Conservation (phyloP, 2,329 filamentous ascomycete genomes). For the Trichoderma sp. region DNA sequence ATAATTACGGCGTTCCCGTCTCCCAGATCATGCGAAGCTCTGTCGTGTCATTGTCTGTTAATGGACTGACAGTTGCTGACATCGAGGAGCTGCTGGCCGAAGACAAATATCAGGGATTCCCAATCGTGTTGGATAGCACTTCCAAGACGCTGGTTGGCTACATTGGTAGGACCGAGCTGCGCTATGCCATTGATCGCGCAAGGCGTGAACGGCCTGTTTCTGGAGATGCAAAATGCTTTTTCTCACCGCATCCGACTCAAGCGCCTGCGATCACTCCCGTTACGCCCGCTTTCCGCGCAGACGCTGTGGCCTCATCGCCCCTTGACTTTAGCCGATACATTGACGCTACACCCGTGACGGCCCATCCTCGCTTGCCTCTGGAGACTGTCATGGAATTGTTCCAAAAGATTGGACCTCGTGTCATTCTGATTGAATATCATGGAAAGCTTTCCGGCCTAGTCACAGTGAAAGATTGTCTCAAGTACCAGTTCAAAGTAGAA, state of each 20-base stretch:
- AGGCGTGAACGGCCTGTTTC: conserved; percentile 71
- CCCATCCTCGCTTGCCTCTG: conserved; percentile 86
- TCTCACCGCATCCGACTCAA: conserved; percentile 56
- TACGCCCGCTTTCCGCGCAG: conserved; percentile 58
- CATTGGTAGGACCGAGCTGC: conserved; percentile 88
- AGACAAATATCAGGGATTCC: conserved; percentile 89
- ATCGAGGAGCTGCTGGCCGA: conserved; percentile 76
- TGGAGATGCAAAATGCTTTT: conserved; percentile 72
- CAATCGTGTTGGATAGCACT: conserved; percentile 76
- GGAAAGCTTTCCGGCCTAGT: conserved; percentile 83
- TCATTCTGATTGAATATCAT: conserved; percentile 89
- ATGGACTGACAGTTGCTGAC: conserved; percentile 73
- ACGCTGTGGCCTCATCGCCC: conserved; percentile 59
- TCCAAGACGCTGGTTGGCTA: conserved; percentile 82
- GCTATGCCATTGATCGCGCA: conserved; percentile 84
- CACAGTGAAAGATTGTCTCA: conserved; percentile 95
- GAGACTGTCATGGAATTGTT: conserved; percentile 99
- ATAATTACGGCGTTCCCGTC: conserved; percentile 93
- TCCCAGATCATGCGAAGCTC: conserved; percentile 85
- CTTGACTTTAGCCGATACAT: conserved; percentile 87
- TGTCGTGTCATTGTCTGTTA: conserved; percentile 72
- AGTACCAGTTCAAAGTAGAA: conserved; percentile 96
- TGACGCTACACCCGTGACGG: conserved; percentile 85
- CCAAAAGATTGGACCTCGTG: conserved; percentile 93
- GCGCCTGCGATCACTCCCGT: conserved; percentile 42